Conservation (phyloP, 108 stramenopile genomes). For the Nitzschia inconspicua region DNA sequence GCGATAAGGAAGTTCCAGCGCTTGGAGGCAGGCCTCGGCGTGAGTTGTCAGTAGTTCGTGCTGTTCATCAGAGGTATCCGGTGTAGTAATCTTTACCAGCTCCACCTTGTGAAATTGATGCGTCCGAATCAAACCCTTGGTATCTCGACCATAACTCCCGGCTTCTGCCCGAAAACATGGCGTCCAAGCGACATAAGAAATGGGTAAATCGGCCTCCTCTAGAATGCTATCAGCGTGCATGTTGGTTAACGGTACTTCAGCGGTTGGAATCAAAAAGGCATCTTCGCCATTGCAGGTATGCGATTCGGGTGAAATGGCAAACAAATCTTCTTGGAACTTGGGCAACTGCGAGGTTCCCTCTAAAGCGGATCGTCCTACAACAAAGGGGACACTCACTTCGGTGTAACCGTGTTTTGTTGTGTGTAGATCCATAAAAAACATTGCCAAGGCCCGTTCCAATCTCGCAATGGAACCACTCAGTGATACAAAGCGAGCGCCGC, state of each 20-base stretch:
- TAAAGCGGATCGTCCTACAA: conserved; percentile 85
- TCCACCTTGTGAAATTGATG: conserved; percentile 99
- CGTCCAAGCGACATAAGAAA: conserved; percentile 85
- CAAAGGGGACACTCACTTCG: conserved; percentile 87
- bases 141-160: conserved; percentile 93
- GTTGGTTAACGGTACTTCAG: conserved; percentile 96
- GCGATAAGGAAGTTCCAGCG: conserved; percentile 88
- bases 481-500: conserved; percentile 91
- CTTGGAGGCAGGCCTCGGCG: conserved; percentile 85
- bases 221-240: conserved; percentile 82
- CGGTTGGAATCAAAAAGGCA: conserved; percentile 96
- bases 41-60: conserved; percentile 86
- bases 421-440: conserved; percentile 90
- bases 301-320: conserved; percentile 71
- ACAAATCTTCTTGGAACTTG: conserved; percentile 96
- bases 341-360: conserved; percentile 96
- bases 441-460: conserved; percentile 92
- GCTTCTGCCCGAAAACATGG: conserved; percentile 99
- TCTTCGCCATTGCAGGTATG: conserved; percentile 96
- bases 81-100: conserved; percentile 90
- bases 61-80: conserved; percentile 73
- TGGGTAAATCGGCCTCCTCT: conserved; percentile 85
- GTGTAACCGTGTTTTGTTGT: conserved; percentile 81
- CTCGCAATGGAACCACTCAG: conserved; percentile 82
- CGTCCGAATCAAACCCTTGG: conserved; percentile 93